Evolutionary conservation across 2,329 filamentous ascomycete genomes (phyloP), one percentile per base, ranked within the genome.

Genomic region (Monilinia vaccinii-corymbosi): DNA sequence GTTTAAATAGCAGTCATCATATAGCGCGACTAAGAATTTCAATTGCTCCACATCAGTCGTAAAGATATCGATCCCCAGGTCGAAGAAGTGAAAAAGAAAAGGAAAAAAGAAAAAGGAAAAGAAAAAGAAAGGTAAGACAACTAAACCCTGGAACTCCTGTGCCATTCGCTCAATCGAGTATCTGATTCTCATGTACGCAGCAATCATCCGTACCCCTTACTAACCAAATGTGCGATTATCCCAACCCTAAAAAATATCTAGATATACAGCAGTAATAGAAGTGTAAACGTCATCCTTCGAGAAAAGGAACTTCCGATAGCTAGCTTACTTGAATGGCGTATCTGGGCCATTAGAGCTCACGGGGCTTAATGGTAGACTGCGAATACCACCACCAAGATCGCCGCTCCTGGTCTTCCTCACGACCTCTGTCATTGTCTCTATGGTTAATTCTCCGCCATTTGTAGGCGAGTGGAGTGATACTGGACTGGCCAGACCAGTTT

Each of bases 371-470:
- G 83, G 82, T 56, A 77, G 75, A 73, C 83, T 86, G 62, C 80
- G 76, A 51, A 78, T 71, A 53, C 74, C 76, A 51, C 74, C 76
- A 65, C 78, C 78, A 60, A 97, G 75, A 71, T 97, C 93, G 21
- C 88, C 84, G 73, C 91, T 96, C 48, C 86, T 89, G 16, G 91
- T 96, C 73, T 89, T 87, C 70, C 89, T 81, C 70, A 97, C 77
- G 18, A 91, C 92, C 74, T 97, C 91, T 56, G 87, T 82, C 92
- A 97, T 96, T 4, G 92, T 97, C 78, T 97, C 91, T 65, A 97
- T 88, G 61, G 88, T 91, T 62, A 97, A 77, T 64, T 96, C 92
- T 31, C 85, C 82, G 49, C 78, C 80, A 62, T 78, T 77, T 52
- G 78, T 73, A 56, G 82, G 79, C 59, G 78, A 79, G 63, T 79